These are phyloP conservation scores for Mallotus repandus DNA, from an alignment of 441 rosid genomes.

Conservation along the genomic window DNA sequence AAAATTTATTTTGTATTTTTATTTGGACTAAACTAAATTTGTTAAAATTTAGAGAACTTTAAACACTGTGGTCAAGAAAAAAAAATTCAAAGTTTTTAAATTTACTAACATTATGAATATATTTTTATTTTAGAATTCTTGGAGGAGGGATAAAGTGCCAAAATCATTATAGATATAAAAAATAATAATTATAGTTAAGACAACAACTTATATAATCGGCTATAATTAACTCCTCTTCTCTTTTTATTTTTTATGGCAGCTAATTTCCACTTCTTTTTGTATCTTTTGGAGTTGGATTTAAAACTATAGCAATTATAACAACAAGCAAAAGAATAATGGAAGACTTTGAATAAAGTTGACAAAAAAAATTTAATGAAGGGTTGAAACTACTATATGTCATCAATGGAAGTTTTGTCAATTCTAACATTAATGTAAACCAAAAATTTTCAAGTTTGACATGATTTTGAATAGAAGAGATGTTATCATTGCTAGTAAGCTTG, in stretches of 20 bases:
- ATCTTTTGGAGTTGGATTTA: neutral
- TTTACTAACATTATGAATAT: conserved; percentile 16
- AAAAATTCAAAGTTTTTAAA: conserved; percentile 19
- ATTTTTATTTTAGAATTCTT: conserved; percentile 15
- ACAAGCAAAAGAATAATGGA: neutral
- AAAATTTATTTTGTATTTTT: no score
- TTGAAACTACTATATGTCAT: neutral
- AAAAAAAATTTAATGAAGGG: neutral
- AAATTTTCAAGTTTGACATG: conserved; percentile 2
- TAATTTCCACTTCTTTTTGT: neutral
- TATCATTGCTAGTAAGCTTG: neutral
- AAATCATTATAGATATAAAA: conserved; percentile 6
- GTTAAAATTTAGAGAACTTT: no score
- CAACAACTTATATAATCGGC: neutral
- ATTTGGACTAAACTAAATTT: no score
- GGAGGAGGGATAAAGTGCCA: conserved; percentile 28
- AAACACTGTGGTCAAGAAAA: no score
- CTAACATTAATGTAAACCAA: conserved; percentile 1
- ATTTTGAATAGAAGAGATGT: neutral
- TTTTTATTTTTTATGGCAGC: conserved; percentile 1
- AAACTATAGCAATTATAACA: neutral
- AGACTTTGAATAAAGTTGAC: neutral
- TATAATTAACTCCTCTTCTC: conserved; percentile 10
- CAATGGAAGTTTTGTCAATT: neutral
- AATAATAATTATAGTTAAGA: conserved; percentile 1